Evolutionary conservation across 352 stramenopile genomes (phyloP).

Genomic region (Pythium monospermum): DNA sequence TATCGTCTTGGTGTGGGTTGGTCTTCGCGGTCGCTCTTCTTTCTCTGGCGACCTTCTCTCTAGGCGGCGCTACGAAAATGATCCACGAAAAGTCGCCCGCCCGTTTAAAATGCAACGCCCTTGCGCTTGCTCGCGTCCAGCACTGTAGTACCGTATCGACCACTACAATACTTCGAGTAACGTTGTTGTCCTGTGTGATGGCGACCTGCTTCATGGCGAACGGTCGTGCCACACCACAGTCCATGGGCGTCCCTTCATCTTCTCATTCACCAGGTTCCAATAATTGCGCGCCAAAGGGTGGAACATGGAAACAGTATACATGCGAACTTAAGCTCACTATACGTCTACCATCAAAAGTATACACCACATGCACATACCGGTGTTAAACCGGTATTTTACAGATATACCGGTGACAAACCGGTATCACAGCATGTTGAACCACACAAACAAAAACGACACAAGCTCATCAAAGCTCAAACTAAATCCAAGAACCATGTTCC

Average conservation of each 20-base stretch:
- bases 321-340: constrained; percentile 8
- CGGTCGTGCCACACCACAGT: not conserved
- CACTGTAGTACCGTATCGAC: no score
- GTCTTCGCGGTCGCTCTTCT: no score
- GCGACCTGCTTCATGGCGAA: not conserved
- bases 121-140: not conserved
- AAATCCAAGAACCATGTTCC: constrained; percentile 12
- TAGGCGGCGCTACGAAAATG: no score
- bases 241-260: constrained; percentile 3
- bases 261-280: not conserved
- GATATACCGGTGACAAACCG: not conserved
- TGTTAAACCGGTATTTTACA: not conserved
- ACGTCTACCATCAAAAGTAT: not conserved
- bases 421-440: not conserved
- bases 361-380: not conserved
- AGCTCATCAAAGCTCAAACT: constrained; percentile 1
- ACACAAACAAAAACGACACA: not conserved
- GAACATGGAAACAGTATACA: not conserved
- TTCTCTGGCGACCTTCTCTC: no score
- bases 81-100: no score
- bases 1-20: no score
- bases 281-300: not conserved
- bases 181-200: no score
- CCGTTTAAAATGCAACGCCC: no score
- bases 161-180: no score